A percentile compares a stretch with the other conserved stretches of the same genome.
Conservation (phyloP, 1,139 yeast genomes). For the Debaryomyces subglobosus region DNA sequence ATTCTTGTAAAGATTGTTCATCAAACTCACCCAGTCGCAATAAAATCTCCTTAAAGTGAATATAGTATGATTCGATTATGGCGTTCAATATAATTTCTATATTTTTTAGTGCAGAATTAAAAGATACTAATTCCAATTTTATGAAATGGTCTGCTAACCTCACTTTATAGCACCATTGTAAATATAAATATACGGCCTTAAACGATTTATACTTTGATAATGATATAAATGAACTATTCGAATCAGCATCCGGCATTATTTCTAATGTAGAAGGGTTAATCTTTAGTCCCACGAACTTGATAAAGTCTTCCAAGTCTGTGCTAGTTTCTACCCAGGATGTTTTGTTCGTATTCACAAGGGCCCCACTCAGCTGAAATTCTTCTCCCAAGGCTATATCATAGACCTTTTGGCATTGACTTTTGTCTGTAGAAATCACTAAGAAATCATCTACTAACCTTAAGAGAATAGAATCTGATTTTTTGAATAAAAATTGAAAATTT, state of each 20-base stretch:
- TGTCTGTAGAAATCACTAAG: slow-evolving; percentile 57
- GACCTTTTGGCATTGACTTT: slow-evolving; percentile 23
- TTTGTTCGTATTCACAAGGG: slow-evolving; percentile 59
- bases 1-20: slow-evolving; percentile 6
- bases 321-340: slow-evolving; percentile 30
- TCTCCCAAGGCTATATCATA: slow-evolving; percentile 23
- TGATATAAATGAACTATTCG: slow-evolving; percentile 16
- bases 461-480: slow-evolving; percentile 37
- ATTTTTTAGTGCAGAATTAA: slow-evolving; percentile 14
- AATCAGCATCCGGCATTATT: slow-evolving; percentile 13
- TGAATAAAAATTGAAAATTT: slow-evolving; percentile 33
- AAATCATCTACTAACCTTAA: slow-evolving; percentile 87
- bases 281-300: slow-evolving; percentile 38
- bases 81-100: slow-evolving; percentile 15
- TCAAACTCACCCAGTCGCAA: slow-evolving; percentile 9
- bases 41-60: slow-evolving; percentile 7
- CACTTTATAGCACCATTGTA: slow-evolving; percentile 20
- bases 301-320: slow-evolving; percentile 7
- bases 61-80: slow-evolving; percentile 13
- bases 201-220: slow-evolving; percentile 19
- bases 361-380: slow-evolving; percentile 60
- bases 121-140: slow-evolving; percentile 13
- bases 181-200: slow-evolving; percentile 15
- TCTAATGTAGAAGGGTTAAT: slow-evolving; percentile 16
- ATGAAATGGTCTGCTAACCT: slow-evolving; percentile 18